Evolutionary conservation across 495 filamentous ascomycete species (phyloP).

Genomic region (Usnea hakonensis): DNA sequence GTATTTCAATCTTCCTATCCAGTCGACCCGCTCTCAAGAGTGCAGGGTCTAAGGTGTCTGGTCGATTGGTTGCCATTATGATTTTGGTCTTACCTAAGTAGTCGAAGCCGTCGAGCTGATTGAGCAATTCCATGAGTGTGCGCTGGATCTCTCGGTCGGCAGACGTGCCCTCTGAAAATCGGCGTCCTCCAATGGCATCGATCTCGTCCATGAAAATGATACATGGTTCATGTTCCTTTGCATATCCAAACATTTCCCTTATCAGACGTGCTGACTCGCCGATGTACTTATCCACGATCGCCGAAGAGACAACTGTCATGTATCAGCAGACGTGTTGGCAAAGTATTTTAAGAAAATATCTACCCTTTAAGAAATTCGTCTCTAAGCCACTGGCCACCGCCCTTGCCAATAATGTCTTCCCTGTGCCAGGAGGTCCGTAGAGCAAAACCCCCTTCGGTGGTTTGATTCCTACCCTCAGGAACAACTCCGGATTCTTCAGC

Average conservation of each 20-base stretch:
- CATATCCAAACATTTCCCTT: constrained; percentile 99
- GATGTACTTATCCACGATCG: constrained; percentile 99
- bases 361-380: constrained; percentile 98
- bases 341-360: constrained; percentile 7
- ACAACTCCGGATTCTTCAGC: constrained; percentile 97
- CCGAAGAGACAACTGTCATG: constrained; percentile 85
- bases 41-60: constrained; percentile 94
- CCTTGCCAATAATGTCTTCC: constrained; percentile 91
- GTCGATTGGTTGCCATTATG: constrained; percentile 99
- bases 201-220: constrained; percentile 99
- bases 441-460: constrained; percentile 96
- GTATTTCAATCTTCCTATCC: constrained; percentile 98
- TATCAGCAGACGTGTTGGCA: constrained; percentile 22
- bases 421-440: constrained; percentile 96
- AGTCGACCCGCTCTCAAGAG: constrained; percentile 87
- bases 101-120: constrained; percentile 98
- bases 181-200: constrained; percentile 93
- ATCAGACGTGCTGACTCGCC: constrained; percentile 97
- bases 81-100: constrained; percentile 99
- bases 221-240: constrained; percentile 98
- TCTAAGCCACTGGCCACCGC: constrained; percentile 96
- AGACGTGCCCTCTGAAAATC: constrained; percentile 97
- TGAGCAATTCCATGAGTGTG: constrained; percentile 97
- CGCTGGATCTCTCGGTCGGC: constrained; percentile 98
- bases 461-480: constrained; percentile 95